Conservation (phyloP, 495 filamentous ascomycete genomes). For the Daldinia bambusicola region DNA sequence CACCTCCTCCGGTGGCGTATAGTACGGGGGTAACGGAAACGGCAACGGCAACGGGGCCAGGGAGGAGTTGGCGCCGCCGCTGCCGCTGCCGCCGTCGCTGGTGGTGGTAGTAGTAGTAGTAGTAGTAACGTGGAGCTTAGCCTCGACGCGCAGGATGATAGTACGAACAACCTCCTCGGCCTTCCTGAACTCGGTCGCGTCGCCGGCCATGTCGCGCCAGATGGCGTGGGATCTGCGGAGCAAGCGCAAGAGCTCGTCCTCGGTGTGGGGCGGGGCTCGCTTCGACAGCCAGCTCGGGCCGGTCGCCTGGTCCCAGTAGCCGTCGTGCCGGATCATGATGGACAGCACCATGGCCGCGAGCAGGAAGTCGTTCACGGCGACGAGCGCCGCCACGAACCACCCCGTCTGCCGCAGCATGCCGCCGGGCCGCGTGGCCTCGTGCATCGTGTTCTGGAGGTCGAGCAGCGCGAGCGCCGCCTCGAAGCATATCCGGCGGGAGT, state of each 20-base stretch:
- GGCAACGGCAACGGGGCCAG: no score
- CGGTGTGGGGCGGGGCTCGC: slow-evolving; percentile 39
- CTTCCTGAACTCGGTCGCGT: slow-evolving; percentile 38
- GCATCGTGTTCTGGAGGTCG: slow-evolving; percentile 52
- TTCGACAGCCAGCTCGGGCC: slow-evolving; percentile 42
- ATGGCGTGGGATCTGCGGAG: slow-evolving; percentile 48
- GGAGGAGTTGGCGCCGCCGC: no score
- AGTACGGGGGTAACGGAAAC: slow-evolving; percentile 1
- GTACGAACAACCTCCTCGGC: slow-evolving; percentile 40
- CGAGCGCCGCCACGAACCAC: slow-evolving; percentile 57
- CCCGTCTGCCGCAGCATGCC: slow-evolving; percentile 50
- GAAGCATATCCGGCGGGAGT: slow-evolving; percentile 74
- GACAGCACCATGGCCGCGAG: slow-evolving; percentile 60
- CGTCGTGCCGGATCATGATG: slow-evolving; percentile 52
- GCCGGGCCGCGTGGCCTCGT: slow-evolving; percentile 53
- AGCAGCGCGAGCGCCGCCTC: slow-evolving; percentile 74
- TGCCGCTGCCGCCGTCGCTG: no score
- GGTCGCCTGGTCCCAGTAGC: slow-evolving; percentile 41
- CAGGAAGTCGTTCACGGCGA: slow-evolving; percentile 60
- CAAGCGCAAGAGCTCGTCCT: slow-evolving; percentile 42
- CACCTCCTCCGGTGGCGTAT: slow-evolving; percentile 9
- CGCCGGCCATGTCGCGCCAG: slow-evolving; percentile 44
- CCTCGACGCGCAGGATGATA: slow-evolving; percentile 40
- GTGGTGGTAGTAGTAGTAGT: no score
- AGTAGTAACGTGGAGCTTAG: slow-evolving; percentile 23